Conservation (phyloP, 257 asterid species). For the Buddleja alternifolia region DNA sequence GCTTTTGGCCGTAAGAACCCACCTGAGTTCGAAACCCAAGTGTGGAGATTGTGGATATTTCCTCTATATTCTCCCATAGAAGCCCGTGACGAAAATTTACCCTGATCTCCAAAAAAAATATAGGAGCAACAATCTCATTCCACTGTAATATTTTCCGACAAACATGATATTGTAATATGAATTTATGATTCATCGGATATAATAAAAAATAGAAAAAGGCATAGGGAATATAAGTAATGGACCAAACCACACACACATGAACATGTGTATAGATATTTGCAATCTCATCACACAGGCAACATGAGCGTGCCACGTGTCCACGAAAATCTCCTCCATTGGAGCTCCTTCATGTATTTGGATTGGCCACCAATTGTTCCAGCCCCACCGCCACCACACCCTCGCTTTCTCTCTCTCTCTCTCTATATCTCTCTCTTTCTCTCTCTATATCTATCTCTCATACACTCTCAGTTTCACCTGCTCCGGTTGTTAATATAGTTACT, state of each 20-base stretch:
- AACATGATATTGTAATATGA: background rate
- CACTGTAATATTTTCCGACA: too few species aligned
- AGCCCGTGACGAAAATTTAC: too few species aligned
- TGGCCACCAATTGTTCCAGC: slow-evolving; percentile 44
- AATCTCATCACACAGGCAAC: slow-evolving; percentile 32
- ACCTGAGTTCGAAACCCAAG: too few species aligned
- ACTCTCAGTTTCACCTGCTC: background rate
- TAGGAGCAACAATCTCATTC: too few species aligned
- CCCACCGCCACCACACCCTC: slow-evolving; percentile 45
- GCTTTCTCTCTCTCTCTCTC: background rate
- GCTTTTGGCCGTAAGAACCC: too few species aligned
- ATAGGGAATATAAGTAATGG: background rate
- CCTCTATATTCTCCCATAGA: too few species aligned
- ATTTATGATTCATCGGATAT: too few species aligned
- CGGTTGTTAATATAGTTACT: background rate
- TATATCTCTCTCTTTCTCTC: too few species aligned
- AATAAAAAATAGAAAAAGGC: background rate
- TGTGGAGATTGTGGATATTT: too few species aligned
- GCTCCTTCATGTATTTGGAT: slow-evolving; percentile 47
- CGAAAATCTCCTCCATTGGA: slow-evolving; percentile 45
- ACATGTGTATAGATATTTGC: slow-evolving; percentile 25
- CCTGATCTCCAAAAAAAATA: too few species aligned
- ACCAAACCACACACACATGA: background rate
- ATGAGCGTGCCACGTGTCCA: slow-evolving; percentile 46
- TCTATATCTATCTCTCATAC: too few species aligned